Evolutionary conservation across 495 filamentous ascomycete species (phyloP).

Genomic region (Aspergillus olivimuriae): DNA sequence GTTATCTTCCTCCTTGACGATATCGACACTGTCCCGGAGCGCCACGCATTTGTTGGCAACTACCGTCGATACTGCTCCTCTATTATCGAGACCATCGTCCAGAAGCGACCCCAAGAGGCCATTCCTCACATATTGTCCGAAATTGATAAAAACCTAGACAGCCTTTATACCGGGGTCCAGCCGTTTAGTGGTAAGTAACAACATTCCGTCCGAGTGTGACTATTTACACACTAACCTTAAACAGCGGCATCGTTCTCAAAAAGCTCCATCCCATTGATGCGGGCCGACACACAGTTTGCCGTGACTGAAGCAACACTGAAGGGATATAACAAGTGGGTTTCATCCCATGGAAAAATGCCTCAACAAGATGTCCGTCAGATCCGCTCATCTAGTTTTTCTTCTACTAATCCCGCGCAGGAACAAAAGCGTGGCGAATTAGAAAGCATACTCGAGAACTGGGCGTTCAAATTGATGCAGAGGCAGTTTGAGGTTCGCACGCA

Average conservation of each 20-base stretch:
- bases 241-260: constrained; percentile 72
- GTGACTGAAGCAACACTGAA: constrained; percentile 89
- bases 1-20: constrained; percentile 82
- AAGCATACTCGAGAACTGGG: constrained; percentile 72
- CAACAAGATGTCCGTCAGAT: constrained; percentile 44
- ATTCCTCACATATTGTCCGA: constrained; percentile 76
- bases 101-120: constrained; percentile 73
- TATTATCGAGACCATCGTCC: constrained; percentile 77
- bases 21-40: constrained; percentile 89
- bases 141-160: constrained; percentile 65
- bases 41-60: constrained; percentile 95
- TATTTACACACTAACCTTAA: constrained; percentile 21
- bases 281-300: constrained; percentile 80
- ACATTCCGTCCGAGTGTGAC: constrained; percentile 1
- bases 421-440: constrained; percentile 57
- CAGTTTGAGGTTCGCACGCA: constrained; percentile 57
- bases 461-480: constrained; percentile 62
- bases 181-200: constrained; percentile 66
- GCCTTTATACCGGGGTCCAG: constrained; percentile 64
- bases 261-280: constrained; percentile 66
- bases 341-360: constrained; percentile 43
- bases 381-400: neutral
- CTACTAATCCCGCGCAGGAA: constrained; percentile 37
- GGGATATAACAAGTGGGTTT: constrained; percentile 79
- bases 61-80: constrained; percentile 84